A percentile compares a stretch with the other conserved stretches of the same genome.
Evolutionary conservation across 345 rosid species (phyloP).

Genomic region (Ceriops tagal): DNA sequence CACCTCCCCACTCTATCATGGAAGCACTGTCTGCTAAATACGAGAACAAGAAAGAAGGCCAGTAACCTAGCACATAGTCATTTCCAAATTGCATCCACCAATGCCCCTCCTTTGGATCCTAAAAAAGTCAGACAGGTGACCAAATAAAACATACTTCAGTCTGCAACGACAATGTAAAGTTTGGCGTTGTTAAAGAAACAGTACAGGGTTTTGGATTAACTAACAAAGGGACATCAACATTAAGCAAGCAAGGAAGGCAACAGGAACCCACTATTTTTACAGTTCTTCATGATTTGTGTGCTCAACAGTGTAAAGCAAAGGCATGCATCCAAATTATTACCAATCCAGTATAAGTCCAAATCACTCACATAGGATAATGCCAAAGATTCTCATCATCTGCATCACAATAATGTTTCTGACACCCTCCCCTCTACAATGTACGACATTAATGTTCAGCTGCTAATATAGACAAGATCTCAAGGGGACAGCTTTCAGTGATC

Average conservation of each 20-base stretch:
- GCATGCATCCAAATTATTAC: neutral
- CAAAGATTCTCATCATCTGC: constrained; percentile 12
- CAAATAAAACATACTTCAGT: too few relatives aligned
- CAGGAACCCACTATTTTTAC: too few relatives aligned
- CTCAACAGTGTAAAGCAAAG: neutral
- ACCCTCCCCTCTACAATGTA: constrained; percentile 3
- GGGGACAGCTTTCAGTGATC: neutral
- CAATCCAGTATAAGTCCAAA: neutral
- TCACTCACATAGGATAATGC: neutral
- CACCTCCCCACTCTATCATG: constrained; percentile 99
- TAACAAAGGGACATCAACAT: too few relatives aligned
- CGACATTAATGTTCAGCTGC: neutral
- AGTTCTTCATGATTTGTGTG: too few relatives aligned
- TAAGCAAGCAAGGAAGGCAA: too few relatives aligned
- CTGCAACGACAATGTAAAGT: too few relatives aligned
- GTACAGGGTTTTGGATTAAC: too few relatives aligned
- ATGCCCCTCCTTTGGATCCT: constrained; percentile 97
- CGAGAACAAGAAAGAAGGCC: constrained; percentile 96
- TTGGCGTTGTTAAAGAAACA: too few relatives aligned
- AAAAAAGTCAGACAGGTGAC: neutral
- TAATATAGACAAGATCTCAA: neutral
- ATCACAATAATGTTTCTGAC: constrained; percentile 20
- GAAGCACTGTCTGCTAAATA: constrained; percentile 87
- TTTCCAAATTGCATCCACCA: constrained; percentile 99
- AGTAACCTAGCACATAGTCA: constrained; percentile 77